phyloP scores from a whole-genome alignment of 2,329 filamentous ascomycete species.

The Dactylonectria macrodidyma region DNA sequence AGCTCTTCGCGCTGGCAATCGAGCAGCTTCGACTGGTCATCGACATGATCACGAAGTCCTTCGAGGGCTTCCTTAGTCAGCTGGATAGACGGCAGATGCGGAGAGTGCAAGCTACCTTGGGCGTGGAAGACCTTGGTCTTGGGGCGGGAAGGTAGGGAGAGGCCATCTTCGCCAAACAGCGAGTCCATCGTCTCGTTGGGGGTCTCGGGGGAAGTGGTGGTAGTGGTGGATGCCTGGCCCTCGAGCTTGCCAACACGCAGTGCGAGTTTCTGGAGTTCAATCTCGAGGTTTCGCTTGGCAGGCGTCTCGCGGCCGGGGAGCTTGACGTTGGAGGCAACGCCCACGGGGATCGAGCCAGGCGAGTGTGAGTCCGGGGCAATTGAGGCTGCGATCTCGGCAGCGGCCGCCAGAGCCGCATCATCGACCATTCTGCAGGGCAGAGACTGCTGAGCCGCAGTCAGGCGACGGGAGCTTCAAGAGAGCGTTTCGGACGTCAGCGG shows the following conservation, averaged over 20 bases:
- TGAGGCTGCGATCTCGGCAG: conserved; percentile 67
- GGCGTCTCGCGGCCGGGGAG: conserved; percentile 83
- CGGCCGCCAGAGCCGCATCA: conserved; percentile 68
- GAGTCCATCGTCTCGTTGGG: conserved; percentile 82
- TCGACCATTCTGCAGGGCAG: conserved; percentile 62
- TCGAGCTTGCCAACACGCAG: conserved; percentile 87
- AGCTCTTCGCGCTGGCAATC: conserved; percentile 90
- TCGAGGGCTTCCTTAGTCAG: conserved; percentile 87
- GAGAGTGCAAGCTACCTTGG: conserved; percentile 58
- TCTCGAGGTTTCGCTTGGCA: conserved; percentile 85
- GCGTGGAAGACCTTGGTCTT: conserved; percentile 63
- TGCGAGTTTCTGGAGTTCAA: conserved; percentile 84
- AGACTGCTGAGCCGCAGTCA: conserved; percentile 49
- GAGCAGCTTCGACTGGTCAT: conserved; percentile 93
- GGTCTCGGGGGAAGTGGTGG: conserved; percentile 80
- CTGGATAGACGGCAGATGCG: conserved; percentile 58
- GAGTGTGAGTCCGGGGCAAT: conserved; percentile 63
- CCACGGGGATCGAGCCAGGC: conserved; percentile 56
- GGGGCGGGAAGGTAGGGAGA: conserved; percentile 58
- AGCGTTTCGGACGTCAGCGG: conserved; percentile 20
- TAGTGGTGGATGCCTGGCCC: conserved; percentile 74
- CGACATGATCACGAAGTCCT: conserved; percentile 90
- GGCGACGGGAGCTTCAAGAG: conserved; percentile 36
- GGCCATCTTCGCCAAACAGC: conserved; percentile 72
- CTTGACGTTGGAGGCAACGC: conserved; percentile 68